Base-by-base conservation (phyloP, 148 eudicot species). In the Nepenthes mirabilis region DNA sequence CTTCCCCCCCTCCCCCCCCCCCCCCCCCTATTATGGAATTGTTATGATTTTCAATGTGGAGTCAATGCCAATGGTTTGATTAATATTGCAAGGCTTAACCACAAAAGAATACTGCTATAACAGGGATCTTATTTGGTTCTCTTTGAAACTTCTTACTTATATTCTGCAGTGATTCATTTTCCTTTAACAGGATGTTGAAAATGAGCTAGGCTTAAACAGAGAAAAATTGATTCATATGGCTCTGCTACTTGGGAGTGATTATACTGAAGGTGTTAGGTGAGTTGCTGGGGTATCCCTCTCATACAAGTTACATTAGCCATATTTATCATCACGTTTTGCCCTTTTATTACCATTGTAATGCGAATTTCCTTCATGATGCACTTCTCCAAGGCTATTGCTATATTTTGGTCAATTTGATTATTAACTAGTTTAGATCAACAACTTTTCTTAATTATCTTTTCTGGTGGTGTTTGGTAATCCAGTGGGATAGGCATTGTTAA, bases 401-500 rank as follows among this genome's bases (percentile, higher is more conserved):
- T 40, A 8, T 40, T 23, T 23, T 23, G 23, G 45, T 40, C 45
- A 40, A 23, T 40, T 40, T 40, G 6, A 40, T 4, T 4, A 3
- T 40, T 40, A 8, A 8, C 45, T 0, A 40, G 8, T 40, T 40
- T 40, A 40, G 8, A 40, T 40, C 8, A 40, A 40, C 8, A 8
- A 40, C 4, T 40, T 40, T 40, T 40, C 23, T 0, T 23, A 23
- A 23, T 23, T 23, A 23, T 23, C 23, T 32, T 33, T 13, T 37
- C 13, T 52, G 36, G 37, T 37, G 3, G n/a, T 43, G 13, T 9
- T 56, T 33, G n/a, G 56, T 53, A 49, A 40, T 64, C 52, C 70
- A 93, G 99, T 74, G 99, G 99, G 58, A 84, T 93, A 56, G 99
- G 99, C 59, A 88, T 93, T 77, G 99, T 93, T 37, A 93, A 93